phyloP scores from a whole-genome alignment of 495 filamentous ascomycete species.

The Penicillium verhagenii region DNA sequence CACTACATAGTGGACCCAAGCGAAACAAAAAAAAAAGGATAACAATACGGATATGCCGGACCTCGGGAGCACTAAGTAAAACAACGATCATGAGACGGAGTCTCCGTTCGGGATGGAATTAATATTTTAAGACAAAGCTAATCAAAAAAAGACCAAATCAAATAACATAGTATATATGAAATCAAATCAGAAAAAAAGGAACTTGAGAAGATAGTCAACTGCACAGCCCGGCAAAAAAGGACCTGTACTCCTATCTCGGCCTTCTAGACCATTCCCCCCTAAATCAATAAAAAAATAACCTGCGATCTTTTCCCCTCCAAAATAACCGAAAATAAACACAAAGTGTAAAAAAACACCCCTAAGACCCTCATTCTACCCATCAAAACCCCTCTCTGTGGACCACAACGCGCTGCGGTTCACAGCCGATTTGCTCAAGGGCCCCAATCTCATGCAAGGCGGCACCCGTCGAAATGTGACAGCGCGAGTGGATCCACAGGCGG shows the following conservation, averaged over 20 bases:
- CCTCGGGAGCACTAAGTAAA: neutral
- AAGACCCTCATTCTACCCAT: neutral
- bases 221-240: neutral
- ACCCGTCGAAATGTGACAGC: conserved; percentile 23
- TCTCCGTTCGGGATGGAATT: neutral
- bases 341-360: neutral
- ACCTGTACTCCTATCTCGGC: neutral
- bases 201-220: neutral
- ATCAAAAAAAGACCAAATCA: neutral
- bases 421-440: conserved; percentile 21
- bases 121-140: neutral
- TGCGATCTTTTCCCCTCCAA: neutral
- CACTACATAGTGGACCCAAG: neutral
- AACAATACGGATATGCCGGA: neutral
- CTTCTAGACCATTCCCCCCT: neutral
- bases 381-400: neutral
- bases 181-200: neutral
- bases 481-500: conserved; percentile 22
- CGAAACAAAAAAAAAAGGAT: neutral
- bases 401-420: conserved; percentile 5
- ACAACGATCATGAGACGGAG: too few species aligned
- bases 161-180: neutral
- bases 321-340: too few species aligned
- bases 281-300: too few species aligned
- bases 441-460: conserved; percentile 27